Evolutionary conservation across 805 yeast genomes (phyloP).

Genomic region (Teunomyces lycoperdinae): DNA sequence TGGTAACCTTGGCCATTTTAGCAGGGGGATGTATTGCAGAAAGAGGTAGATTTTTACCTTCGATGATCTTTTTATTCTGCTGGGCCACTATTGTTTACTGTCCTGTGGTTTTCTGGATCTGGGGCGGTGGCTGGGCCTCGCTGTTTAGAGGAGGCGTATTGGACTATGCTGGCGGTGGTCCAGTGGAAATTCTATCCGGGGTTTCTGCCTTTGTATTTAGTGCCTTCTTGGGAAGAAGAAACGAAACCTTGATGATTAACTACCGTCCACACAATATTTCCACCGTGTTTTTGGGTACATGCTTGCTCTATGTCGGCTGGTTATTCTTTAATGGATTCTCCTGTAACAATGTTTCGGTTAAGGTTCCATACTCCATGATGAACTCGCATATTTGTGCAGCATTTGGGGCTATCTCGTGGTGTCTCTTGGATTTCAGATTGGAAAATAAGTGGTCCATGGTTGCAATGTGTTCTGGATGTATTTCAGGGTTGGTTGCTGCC

Average conservation of each 20-base stretch:
- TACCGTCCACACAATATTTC: slow-evolving; percentile 95
- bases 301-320: slow-evolving; percentile 93
- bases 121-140: slow-evolving; percentile 96
- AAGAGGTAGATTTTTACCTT: slow-evolving; percentile 85
- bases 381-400: slow-evolving; percentile 89
- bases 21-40: slow-evolving; percentile 89
- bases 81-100: slow-evolving; percentile 94
- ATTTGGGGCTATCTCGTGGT: slow-evolving; percentile 91
- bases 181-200: slow-evolving; percentile 91
- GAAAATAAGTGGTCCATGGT: slow-evolving; percentile 93
- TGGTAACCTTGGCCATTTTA: slow-evolving; percentile 88
- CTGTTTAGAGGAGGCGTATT: slow-evolving; percentile 76
- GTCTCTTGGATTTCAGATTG: slow-evolving; percentile 80
- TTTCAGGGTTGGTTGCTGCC: slow-evolving; percentile 95
- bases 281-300: slow-evolving; percentile 84
- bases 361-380: slow-evolving; percentile 86
- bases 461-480: slow-evolving; percentile 91
- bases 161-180: slow-evolving; percentile 98
- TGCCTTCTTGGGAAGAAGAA: slow-evolving; percentile 76
- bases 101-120: slow-evolving; percentile 94
- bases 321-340: slow-evolving; percentile 92
- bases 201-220: slow-evolving; percentile 86
- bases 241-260: slow-evolving; percentile 72
- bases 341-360: slow-evolving; percentile 74
- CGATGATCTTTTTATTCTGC: slow-evolving; percentile 73